Percentiles rank a stretch among this genome's conserved stretches.
phyloP scores from a whole-genome alignment of 2,329 filamentous ascomycete species.

The Didymella exigua region DNA sequence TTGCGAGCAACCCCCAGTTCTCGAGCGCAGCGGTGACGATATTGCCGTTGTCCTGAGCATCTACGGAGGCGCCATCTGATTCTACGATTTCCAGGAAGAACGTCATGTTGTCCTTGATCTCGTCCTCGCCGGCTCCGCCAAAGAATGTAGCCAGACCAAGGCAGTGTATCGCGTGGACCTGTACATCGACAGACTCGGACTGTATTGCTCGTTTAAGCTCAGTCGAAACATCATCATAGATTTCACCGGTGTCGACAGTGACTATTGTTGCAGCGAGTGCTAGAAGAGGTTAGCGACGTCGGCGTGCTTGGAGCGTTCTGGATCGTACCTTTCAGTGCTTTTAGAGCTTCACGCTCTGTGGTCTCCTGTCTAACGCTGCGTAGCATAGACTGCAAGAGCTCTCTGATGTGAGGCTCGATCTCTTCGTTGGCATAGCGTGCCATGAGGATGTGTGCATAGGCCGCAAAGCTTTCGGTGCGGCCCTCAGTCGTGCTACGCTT shows the following conservation, averaged over 20 bases:
- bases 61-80: conserved; percentile 75
- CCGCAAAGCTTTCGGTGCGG: conserved; percentile 67
- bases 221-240: conserved; percentile 67
- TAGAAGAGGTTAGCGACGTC: conserved; percentile 26
- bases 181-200: conserved; percentile 68
- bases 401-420: conserved; percentile 63
- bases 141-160: conserved; percentile 76
- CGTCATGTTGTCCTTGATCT: conserved; percentile 73
- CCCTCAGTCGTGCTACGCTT: conserved; percentile 78
- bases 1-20: conserved; percentile 81
- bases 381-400: conserved; percentile 69
- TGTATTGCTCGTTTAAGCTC: conserved; percentile 67
- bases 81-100: conserved; percentile 78
- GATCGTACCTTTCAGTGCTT: conserved; percentile 67
- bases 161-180: conserved; percentile 74
- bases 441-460: conserved; percentile 69
- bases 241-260: conserved; percentile 66
- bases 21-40: conserved; percentile 77
- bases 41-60: conserved; percentile 70
- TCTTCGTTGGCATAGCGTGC: conserved; percentile 69
- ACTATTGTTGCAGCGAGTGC: conserved; percentile 74
- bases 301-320: neutral
- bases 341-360: conserved; percentile 70
- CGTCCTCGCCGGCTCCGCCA: conserved; percentile 72
- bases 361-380: conserved; percentile 72